These are phyloP conservation scores for Diplocarpon rosae DNA, from an alignment of 2,329 filamentous ascomycete species.

Conservation along the genomic window DNA sequence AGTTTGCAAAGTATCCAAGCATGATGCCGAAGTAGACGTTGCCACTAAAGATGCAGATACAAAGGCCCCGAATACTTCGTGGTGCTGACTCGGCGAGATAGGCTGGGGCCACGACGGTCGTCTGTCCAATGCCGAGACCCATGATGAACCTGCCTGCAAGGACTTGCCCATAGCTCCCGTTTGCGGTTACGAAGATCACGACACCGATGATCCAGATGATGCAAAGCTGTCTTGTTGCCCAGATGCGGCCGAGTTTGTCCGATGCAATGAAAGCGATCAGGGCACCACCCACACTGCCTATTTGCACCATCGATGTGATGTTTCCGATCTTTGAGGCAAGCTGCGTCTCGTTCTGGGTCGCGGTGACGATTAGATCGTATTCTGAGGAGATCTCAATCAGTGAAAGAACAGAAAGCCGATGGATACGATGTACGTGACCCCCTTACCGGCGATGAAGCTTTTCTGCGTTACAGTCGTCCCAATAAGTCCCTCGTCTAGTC, in stretches of 20 bases:
- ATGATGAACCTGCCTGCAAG: conserved; percentile 22
- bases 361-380: conserved; percentile 9
- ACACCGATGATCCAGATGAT: conserved; percentile 19
- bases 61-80: conserved; percentile 18
- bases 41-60: conserved; percentile 19
- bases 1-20: conserved; percentile 21
- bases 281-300: conserved; percentile 30
- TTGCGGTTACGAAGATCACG: conserved; percentile 27
- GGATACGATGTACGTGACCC: conserved; percentile 4
- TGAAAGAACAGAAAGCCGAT: conserved; percentile 2
- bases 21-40: conserved; percentile 20
- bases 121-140: conserved; percentile 30
- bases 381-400: conserved; percentile 4
- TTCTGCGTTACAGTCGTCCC: conserved; percentile 25
- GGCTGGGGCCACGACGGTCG: conserved; percentile 29
- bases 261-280: conserved; percentile 19
- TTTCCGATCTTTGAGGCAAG: conserved; percentile 28
- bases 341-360: conserved; percentile 15
- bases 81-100: conserved; percentile 25
- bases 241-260: conserved; percentile 19
- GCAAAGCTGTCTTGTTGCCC: conserved; percentile 20
- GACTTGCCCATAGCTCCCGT: conserved; percentile 22
- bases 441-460: conserved; percentile 14
- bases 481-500: conserved; percentile 22
- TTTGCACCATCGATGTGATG: conserved; percentile 31